Evolutionary conservation across 169 alveolate genomes (phyloP).

Genomic region (Eimeria tenella): DNA sequence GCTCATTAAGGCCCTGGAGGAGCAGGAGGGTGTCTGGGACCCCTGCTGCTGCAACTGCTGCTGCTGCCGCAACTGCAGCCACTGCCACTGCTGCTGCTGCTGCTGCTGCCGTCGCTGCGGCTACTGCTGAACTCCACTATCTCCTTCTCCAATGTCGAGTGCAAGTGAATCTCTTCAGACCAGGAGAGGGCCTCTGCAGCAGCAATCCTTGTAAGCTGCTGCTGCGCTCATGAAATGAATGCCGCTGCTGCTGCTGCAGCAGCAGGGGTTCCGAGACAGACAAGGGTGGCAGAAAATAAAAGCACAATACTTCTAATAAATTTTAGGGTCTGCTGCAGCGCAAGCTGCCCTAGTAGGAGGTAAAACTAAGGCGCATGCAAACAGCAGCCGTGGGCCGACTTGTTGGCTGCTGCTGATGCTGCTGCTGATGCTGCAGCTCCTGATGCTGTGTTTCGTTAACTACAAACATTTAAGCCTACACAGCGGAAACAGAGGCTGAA

Average conservation of each 20-base stretch:
- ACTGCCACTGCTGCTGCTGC: not conserved
- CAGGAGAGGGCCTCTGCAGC: not conserved
- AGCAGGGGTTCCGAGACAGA: not conserved
- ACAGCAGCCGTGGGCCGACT: not conserved
- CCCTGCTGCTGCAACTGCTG: not conserved
- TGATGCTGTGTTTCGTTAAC: not conserved
- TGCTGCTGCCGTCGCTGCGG: slow-evolving; percentile 2
- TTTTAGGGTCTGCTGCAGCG: not conserved
- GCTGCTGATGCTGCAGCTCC: not conserved
- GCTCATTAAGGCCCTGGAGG: not conserved
- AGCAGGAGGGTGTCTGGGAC: not conserved
- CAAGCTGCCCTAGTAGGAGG: not conserved
- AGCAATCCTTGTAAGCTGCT: not conserved
- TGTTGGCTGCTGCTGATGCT: not conserved
- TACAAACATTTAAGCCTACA: not conserved
- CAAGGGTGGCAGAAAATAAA: not conserved
- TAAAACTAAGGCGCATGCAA: not conserved
- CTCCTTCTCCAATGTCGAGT: not conserved
- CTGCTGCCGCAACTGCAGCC: not conserved
- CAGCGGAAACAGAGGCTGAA: not conserved
- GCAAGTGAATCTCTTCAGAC: too few species aligned
- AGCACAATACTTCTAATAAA: not conserved
- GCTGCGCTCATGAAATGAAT: not conserved
- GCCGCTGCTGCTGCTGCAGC: slow-evolving; percentile 31
- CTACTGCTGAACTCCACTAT: not conserved